Evolutionary conservation across 2,329 filamentous ascomycete genomes (phyloP), one percentile per base, ranked within the genome.

Genomic region (Pyricularia grisea): DNA sequence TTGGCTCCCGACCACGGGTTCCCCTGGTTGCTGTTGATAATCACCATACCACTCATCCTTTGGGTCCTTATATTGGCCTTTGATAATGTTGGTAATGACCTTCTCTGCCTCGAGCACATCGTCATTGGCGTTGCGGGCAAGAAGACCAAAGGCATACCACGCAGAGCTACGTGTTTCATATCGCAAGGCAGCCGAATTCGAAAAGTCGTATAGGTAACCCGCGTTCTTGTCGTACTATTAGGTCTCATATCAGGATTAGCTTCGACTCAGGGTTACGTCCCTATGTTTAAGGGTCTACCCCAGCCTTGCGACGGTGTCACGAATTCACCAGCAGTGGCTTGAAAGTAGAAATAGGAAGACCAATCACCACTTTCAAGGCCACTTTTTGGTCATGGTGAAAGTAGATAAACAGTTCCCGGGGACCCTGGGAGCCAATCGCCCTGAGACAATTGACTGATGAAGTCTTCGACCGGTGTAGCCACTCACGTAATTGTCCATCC

Each of bases 121-220:
- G 27, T 78, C 76, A 20, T 78, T 80, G 17, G 82, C 70, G 72
- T 89, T 86, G 2, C 87, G 79, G 17, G 85, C 84, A 27, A 89
- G 75, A 3, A 89, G 78, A 0, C 87, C 87, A 4, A 85, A 78
- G 0, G 85, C 85, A 74, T 89, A 88, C 86, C 87, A 89, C 0
- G 81, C 80, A 0, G 85, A 86, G 63, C 81, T 83, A 68, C 86
- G 80, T 0, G 85, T 88, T 64, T 87, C 85, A 70, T 88, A 85
- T 68, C 81, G 79, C 7, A 87, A 77, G 0, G 85, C 83, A 10
- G 79, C 74, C 2, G 76, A 70, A 12, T 79, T 77, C 69, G 80
- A 77, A 58, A 84, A 80, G 64, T 83, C 80, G 74, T 85, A 86
- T 20, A 88, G 75, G 69, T 88, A 88, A 0, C 83, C 83, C 6